Percentiles rank a stretch among this genome's conserved stretches.
phyloP scores from a whole-genome alignment of 352 stramenopile genomes.

The Phytophthora podocarpi region DNA sequence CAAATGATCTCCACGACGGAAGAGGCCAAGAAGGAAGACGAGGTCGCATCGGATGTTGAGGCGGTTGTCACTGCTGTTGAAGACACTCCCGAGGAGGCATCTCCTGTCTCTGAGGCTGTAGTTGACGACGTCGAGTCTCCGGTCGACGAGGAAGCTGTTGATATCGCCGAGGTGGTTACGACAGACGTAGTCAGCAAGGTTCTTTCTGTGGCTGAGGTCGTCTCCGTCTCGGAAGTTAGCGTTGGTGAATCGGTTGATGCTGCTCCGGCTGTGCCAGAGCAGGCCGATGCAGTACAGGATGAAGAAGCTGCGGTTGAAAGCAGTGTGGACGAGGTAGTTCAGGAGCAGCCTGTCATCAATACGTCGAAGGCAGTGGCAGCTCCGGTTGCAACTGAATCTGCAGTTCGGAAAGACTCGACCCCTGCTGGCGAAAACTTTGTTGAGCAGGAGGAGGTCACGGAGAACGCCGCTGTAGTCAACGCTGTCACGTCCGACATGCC shows the following conservation, averaged over 20 bases:
- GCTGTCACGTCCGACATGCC: conserved; percentile 4
- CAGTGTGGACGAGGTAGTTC: background rate
- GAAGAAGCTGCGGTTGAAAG: background rate
- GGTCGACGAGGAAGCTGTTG: too few species aligned
- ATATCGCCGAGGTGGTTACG: too few species aligned
- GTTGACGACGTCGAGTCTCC: too few species aligned
- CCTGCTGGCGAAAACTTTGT: background rate
- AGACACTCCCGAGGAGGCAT: too few species aligned
- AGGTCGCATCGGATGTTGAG: background rate
- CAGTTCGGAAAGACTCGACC: background rate
- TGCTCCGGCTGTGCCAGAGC: too few species aligned
- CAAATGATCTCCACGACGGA: background rate
- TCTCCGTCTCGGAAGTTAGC: background rate
- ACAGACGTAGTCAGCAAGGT: too few species aligned
- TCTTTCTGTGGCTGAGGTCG: too few species aligned
- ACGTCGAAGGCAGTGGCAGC: too few species aligned
- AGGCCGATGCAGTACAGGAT: background rate
- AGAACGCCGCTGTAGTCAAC: background rate
- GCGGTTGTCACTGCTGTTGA: too few species aligned
- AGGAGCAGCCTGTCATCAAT: too few species aligned
- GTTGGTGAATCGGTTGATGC: background rate
- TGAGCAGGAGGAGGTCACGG: background rate
- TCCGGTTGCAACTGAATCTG: background rate
- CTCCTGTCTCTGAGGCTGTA: too few species aligned
- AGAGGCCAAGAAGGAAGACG: background rate